Conservation (phyloP, 768 basidiomycete genomes). For the Leccinum arenicola region DNA sequence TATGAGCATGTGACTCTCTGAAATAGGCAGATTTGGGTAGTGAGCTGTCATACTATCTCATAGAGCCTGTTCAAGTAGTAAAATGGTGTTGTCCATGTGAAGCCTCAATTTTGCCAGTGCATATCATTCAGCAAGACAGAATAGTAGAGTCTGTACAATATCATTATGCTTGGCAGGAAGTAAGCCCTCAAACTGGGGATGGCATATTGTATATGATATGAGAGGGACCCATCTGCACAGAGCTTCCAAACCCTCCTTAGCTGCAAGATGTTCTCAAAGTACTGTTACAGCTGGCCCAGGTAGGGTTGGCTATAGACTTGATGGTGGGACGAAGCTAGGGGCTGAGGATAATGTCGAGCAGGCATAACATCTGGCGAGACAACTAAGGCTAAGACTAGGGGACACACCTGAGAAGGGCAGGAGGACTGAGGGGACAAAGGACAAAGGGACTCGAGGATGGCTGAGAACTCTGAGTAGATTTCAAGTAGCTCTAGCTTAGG, state of each 20-base stretch:
- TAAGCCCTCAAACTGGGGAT: slow-evolving; percentile 33
- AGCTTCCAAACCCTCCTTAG: slow-evolving; percentile 7
- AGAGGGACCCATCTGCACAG: neutral
- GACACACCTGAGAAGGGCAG: no score
- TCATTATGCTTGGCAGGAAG: slow-evolving; percentile 6
- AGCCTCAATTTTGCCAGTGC: neutral
- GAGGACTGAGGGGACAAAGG: no score
- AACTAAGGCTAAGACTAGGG: no score
- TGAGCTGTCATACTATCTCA: neutral
- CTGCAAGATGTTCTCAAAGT: slow-evolving; percentile 44
- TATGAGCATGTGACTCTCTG: neutral
- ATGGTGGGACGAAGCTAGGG: no score
- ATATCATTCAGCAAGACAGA: neutral
- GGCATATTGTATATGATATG: slow-evolving; percentile 19
- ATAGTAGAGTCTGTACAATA: neutral
- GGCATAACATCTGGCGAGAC: no score
- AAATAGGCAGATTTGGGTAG: neutral
- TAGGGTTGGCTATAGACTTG: no score
- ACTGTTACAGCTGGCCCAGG: no score
- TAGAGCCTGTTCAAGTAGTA: neutral
- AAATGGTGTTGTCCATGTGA: neutral
- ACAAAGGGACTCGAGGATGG: no score
- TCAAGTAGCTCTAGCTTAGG: no score
- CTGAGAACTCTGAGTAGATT: no score
- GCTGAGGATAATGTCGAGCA: no score